Percentiles rank a stretch among this genome's conserved stretches.
These are phyloP conservation scores for Ogataea salicorniae DNA, from an alignment of 805 yeast species.

Conservation along the genomic window DNA sequence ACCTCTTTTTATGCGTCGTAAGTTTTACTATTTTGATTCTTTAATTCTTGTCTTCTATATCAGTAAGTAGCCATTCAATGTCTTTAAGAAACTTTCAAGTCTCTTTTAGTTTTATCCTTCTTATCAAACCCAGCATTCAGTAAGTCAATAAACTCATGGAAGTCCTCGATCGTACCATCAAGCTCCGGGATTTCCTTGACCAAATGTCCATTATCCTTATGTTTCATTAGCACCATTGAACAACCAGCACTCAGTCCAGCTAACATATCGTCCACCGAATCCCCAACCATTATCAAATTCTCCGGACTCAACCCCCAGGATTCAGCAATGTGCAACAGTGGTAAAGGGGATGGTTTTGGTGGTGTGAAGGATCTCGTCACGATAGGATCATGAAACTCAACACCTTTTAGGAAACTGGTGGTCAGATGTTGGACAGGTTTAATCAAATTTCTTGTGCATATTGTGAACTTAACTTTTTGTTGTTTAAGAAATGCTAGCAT, in stretches of 20 bases:
- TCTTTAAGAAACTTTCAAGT: conserved; percentile 1
- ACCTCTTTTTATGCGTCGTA: no score
- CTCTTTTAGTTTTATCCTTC: conserved; percentile 9
- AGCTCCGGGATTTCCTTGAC: conserved; percentile 32
- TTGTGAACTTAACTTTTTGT: conserved; percentile 40
- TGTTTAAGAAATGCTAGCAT: conserved; percentile 32
- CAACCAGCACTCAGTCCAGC: conserved; percentile 64
- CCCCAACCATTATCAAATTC: conserved; percentile 65
- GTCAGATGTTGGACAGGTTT: conserved; percentile 51
- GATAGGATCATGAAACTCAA: conserved; percentile 41
- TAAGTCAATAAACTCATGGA: conserved; percentile 33
- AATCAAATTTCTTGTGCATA: conserved; percentile 57
- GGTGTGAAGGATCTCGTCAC: conserved; percentile 62
- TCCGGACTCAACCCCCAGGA: conserved; percentile 42
- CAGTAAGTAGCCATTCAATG: neutral
- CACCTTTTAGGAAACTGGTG: conserved; percentile 34
- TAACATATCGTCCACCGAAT: conserved; percentile 62
- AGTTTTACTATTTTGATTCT: no score
- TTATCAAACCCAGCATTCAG: conserved; percentile 32
- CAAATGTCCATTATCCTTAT: conserved; percentile 44
- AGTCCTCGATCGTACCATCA: conserved; percentile 32
- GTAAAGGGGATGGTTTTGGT: conserved; percentile 64
- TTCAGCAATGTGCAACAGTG: conserved; percentile 50
- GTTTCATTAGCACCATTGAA: conserved; percentile 47
- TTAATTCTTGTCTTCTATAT: no score